Evolutionary conservation across 305 asterid genomes (phyloP), one percentile per base, ranked within the genome.

Genomic region (Lippia alba): DNA sequence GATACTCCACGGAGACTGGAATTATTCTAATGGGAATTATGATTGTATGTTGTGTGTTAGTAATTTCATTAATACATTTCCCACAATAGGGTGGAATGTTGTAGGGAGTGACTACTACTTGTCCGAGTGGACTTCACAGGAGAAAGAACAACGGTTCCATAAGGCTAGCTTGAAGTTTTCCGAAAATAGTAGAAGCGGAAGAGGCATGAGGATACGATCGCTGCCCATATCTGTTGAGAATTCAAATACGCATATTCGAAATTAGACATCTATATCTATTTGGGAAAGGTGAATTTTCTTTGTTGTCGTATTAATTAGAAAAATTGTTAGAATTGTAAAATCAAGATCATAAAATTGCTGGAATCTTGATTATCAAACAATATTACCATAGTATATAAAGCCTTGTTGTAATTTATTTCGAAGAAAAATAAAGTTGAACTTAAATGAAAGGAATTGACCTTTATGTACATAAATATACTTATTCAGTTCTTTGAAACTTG

Each of bases 41-140:
- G 97, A 93, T 91, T 10, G 63, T 93, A 11, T 82, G 85, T 10
- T 89, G 93, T 85, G 79, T 91, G 0, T 61, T 83, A 7, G 68
- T 81, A 10, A 76, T 89, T 20, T 1, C 80, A 14, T 48, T 87
- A 45, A 85, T 91, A 44, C 73, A 91, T 74, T 93, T 93, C 65
- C 98, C 97, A 5, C 98, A 91, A 12, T 93, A 97, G 98, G 98
- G 97, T 3, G 97, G 98, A 6, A 87, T 82, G 92, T 81, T 85
- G 6, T 76, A 72, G 4, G 95, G 92, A 2, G 82, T 93, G 96
- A 89, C 12, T 93, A 93, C 72, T 93, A 93, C 78, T 49, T 82
- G 82, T 74, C 87, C 3, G 98, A 91, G 69, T 93, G 97, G 97
- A 80, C 67, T 50, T 36, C 74, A 3, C 78, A 30, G 0, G 98